A percentile compares a stretch with the other conserved stretches of the same genome.
Evolutionary conservation across 108 stramenopile species (phyloP).

Genomic region (Stephanodiscus minutulus): DNA sequence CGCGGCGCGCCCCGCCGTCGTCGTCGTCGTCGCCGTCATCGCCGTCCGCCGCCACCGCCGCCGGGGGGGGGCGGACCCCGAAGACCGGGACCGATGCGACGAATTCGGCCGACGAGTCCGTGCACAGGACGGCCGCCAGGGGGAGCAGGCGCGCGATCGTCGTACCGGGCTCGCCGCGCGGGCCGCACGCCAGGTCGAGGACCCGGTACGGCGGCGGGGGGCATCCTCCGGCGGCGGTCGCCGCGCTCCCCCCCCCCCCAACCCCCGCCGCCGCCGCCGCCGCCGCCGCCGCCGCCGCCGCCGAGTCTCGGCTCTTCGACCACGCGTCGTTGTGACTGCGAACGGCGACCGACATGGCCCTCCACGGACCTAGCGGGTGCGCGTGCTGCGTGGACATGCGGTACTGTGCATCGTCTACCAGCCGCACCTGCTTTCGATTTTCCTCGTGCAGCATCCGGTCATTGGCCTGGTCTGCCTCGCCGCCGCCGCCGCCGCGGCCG

Average conservation of each 20-base stretch:
- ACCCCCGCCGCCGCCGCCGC: too few species aligned
- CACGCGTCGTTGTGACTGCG: neutral
- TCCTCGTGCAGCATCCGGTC: too few species aligned
- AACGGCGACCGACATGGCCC: constrained; percentile 5
- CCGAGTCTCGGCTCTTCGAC: neutral
- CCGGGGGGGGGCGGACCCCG: too few species aligned
- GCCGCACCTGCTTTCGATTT: too few species aligned
- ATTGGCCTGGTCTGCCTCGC: too few species aligned
- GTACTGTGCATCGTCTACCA: neutral
- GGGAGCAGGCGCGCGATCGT: neutral
- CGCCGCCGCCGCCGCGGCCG: too few species aligned
- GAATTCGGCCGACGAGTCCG: neutral
- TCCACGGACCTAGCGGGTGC: neutral
- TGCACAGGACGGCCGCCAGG: neutral
- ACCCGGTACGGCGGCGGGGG: constrained; percentile 6
- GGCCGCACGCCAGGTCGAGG: constrained; percentile 3
- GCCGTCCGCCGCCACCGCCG: neutral
- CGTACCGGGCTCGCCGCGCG: constrained; percentile 11
- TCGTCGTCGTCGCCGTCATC: neutral
- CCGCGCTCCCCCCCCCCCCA: too few species aligned
- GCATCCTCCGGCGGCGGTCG: too few species aligned
- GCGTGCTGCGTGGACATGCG: constrained; percentile 6
- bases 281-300: too few species aligned
- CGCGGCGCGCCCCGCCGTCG: neutral
- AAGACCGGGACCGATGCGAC: neutral